Evolutionary conservation across 495 filamentous ascomycete species (phyloP).

Genomic region (Geopyxis carbonaria): DNA sequence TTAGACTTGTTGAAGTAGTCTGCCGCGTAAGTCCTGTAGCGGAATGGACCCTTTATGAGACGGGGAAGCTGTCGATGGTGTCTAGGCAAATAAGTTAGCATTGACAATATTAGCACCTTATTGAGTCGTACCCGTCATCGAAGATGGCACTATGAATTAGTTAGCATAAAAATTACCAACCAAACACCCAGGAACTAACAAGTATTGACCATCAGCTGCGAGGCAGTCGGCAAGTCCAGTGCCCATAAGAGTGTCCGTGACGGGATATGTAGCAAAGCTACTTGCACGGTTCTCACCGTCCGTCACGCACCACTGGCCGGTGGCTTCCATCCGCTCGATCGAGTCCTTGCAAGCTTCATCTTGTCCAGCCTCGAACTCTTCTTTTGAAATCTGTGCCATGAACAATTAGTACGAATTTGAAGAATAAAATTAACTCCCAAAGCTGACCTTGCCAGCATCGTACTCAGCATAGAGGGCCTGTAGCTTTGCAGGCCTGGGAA

Average conservation of each 20-base stretch:
- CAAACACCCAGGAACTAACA: constrained; percentile 13
- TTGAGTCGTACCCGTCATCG: constrained; percentile 26
- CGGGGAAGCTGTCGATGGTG: constrained; percentile 30
- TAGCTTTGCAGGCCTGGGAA: constrained; percentile 28
- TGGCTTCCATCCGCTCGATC: constrained; percentile 26
- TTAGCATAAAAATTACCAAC: neutral
- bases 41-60: constrained; percentile 27
- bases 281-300: constrained; percentile 30
- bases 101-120: neutral
- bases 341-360: constrained; percentile 31
- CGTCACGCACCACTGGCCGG: constrained; percentile 27
- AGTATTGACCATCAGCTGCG: constrained; percentile 29
- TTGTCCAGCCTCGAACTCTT: constrained; percentile 24
- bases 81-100: constrained; percentile 1
- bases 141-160: constrained; percentile 26
- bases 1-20: constrained; percentile 27
- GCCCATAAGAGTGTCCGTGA: constrained; percentile 27
- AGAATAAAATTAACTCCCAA: neutral
- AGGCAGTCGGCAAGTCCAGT: constrained; percentile 27
- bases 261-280: constrained; percentile 31
- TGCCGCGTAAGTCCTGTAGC: constrained; percentile 30
- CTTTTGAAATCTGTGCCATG: constrained; percentile 10
- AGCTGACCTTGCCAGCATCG: constrained; percentile 25
- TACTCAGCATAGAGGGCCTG: constrained; percentile 29
- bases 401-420: neutral